Base-by-base conservation (phyloP, 495 filamentous ascomycete species). In the Aspergillus kassunensis region DNA sequence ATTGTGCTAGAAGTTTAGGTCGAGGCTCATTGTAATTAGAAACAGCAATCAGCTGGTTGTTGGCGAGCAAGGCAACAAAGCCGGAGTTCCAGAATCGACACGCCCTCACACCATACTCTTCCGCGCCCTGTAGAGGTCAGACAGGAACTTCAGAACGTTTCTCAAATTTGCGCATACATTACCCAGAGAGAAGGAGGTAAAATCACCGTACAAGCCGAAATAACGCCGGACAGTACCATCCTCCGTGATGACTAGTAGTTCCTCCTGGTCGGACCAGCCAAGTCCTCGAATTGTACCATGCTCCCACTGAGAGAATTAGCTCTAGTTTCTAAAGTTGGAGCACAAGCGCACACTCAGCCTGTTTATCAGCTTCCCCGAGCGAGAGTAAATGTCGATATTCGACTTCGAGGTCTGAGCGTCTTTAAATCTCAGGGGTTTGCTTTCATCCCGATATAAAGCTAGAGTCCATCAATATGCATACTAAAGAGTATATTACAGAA, bases 191-290 rank as follows among this genome's bases (percentile, higher is more conserved):
- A 97, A 98, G 54, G 96, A 91, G 2, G 85, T 89, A 67, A 98
- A 98, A 58, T 97, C 91, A 34, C 88, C 88, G 66, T 95, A 86
- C 27, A 98, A 70, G 61, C 96, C 89, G 61, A 87, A 89, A 63
- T 97, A 98, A 63, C 88, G 92, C 50, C 91, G 78, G 23, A 97
- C 92, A 8, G 84, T 91, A 44, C 93, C 93, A 61, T 97, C 93
- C 50, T 87, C 82, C 3, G 90, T 88, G 43, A 97, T 83, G 4
- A 95, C 86, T 7, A 98, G 73, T 13, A 98, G 79, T 66, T 90
- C 89, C 77, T 98, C 93, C 56, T 97, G 90, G 62, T 96, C 93
- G 29, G 91, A 97, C 93, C 93, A 98, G 16, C 93, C 93, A 15
- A 97, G 77, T 9, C 90, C 91, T 64, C 85, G 85, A 58, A 98